Evolutionary conservation across 495 filamentous ascomycete genomes (phyloP).

Genomic region (Staphylotrichum longicolle): DNA sequence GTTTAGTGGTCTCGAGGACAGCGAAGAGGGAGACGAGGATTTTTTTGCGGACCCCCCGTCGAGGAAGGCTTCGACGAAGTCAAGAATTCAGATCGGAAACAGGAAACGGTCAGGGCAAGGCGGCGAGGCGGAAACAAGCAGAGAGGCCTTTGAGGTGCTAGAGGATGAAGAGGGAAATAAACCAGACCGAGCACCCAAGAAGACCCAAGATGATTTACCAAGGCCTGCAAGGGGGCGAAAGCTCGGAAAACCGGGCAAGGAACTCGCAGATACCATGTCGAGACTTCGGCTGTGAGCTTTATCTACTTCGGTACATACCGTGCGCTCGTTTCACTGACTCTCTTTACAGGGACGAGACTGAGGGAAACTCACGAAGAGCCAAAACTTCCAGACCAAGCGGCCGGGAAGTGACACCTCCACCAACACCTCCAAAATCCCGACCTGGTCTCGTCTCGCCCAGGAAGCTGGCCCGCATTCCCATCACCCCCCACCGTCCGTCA

Average conservation of each 20-base stretch:
- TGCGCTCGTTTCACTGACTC: not conserved
- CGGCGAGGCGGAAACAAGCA: not conserved
- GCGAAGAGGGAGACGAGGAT: conserved; percentile 20
- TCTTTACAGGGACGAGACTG: conserved; percentile 12
- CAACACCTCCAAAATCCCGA: conserved; percentile 32
- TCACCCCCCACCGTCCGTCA: conserved; percentile 57
- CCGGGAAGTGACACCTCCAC: conserved; percentile 22
- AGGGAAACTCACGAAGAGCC: not conserved
- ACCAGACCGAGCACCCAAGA: not conserved
- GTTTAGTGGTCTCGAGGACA: conserved; percentile 19
- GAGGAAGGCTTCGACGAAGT: conserved; percentile 12
- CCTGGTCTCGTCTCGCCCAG: conserved; percentile 35
- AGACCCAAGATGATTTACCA: not conserved
- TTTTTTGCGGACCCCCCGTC: conserved; percentile 3
- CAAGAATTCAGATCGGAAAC: not conserved
- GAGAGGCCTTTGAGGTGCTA: not conserved
- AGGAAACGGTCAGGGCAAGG: not conserved
- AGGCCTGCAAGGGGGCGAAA: not conserved
- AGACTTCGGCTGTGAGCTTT: conserved; percentile 26
- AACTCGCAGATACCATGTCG: conserved; percentile 29
- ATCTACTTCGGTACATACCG: not conserved
- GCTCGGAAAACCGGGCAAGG: conserved; percentile 6
- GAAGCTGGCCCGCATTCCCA: conserved; percentile 41
- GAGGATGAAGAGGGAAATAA: not conserved
- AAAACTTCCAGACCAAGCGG: not conserved